Conservation (phyloP, 345 rosid genomes). For the Xanthoceras sorbifolium region DNA sequence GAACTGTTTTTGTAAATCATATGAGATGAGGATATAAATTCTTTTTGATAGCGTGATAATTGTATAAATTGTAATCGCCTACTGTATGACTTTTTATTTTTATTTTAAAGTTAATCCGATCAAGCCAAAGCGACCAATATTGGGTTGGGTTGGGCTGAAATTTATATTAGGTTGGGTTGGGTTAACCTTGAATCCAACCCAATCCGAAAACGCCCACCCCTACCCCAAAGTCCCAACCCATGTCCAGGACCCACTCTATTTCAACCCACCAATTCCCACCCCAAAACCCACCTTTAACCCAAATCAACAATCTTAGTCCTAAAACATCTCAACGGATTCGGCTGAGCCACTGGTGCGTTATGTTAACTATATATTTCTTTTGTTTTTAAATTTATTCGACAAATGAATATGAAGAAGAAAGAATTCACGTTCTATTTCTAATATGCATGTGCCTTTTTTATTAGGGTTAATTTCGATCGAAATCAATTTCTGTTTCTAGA, state of each 20-base stretch:
- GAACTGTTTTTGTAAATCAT: too few species aligned
- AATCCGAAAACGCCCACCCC: too few species aligned
- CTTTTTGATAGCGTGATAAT: too few species aligned
- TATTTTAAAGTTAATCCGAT: too few species aligned
- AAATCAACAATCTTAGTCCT: background rate
- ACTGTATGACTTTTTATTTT: too few species aligned
- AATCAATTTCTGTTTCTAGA: constrained; percentile 1
- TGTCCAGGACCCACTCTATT: background rate
- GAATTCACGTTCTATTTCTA: background rate
- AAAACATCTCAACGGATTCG: background rate
- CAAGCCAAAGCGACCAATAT: too few species aligned
- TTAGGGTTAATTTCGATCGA: background rate
- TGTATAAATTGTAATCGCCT: too few species aligned
- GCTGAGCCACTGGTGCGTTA: constrained; percentile 8
- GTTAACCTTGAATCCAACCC: too few species aligned
- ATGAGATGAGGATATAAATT: too few species aligned
- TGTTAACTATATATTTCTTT: background rate
- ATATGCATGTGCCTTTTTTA: background rate
- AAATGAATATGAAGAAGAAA: background rate
- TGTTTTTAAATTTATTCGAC: constrained; percentile 21
- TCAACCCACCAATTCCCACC: background rate
- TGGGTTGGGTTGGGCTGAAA: too few species aligned
- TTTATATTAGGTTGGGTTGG: too few species aligned
- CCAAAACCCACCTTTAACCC: constrained; percentile 1
- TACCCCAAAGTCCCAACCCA: background rate